phyloP scores from a whole-genome alignment of 2,329 filamentous ascomycete genomes.

The Paraconiothyrium brasiliense region DNA sequence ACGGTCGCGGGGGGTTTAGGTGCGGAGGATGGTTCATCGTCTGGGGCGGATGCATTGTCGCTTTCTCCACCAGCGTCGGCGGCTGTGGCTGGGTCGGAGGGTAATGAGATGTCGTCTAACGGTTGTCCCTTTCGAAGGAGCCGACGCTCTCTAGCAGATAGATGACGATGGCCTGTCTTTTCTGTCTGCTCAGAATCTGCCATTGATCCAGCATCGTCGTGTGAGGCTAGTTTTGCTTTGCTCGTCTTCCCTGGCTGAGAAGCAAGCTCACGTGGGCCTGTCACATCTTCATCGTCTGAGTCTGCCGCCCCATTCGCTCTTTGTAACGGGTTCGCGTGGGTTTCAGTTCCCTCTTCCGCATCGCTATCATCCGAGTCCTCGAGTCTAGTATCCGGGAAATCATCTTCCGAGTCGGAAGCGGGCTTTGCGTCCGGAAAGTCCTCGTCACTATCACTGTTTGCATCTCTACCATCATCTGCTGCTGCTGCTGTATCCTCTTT shows the following conservation, averaged over 20 bases:
- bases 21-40: constrained; percentile 26
- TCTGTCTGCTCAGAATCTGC: constrained; percentile 39
- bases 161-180: constrained; percentile 40
- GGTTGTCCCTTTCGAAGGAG: constrained; percentile 49
- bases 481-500: constrained; percentile 28
- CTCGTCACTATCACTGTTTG: constrained; percentile 54
- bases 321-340: constrained; percentile 53
- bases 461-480: constrained; percentile 32
- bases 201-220: constrained; percentile 39
- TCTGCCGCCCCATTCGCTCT: constrained; percentile 28
- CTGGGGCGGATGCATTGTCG: constrained; percentile 40
- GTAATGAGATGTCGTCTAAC: constrained; percentile 23
- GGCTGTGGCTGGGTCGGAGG: constrained; percentile 26
- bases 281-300: constrained; percentile 36
- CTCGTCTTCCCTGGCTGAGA: constrained; percentile 24
- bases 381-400: constrained; percentile 55
- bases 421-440: constrained; percentile 57
- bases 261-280: constrained; percentile 17
- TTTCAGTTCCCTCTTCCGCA: constrained; percentile 43
- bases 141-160: constrained; percentile 51
- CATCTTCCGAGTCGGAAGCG: constrained; percentile 52
- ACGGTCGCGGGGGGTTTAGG: constrained; percentile 37
- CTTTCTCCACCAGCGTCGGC: constrained; percentile 17
- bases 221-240: constrained; percentile 25
- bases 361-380: constrained; percentile 50